Conservation (phyloP, 2,329 filamentous ascomycete species). For the Chaetomium strumarium region DNA sequence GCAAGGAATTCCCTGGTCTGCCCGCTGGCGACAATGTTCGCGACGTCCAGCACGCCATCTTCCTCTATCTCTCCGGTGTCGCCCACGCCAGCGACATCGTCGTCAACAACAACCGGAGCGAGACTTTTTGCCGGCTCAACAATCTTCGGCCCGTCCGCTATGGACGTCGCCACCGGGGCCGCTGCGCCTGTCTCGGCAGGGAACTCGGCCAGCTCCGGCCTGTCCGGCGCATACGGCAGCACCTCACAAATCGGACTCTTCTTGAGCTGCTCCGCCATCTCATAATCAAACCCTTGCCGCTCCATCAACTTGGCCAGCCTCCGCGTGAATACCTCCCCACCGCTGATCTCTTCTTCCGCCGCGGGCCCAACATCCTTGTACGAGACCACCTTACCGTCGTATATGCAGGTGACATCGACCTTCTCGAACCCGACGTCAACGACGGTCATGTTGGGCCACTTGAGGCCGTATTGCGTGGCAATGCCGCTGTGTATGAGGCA, state of each 20-base stretch:
- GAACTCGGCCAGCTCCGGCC: constrained; percentile 42
- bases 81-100: constrained; percentile 33
- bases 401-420: constrained; percentile 85
- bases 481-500: constrained; percentile 85
- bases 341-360: constrained; percentile 51
- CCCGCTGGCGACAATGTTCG: constrained; percentile 75
- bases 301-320: constrained; percentile 61
- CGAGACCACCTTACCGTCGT: constrained; percentile 70
- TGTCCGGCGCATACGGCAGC: constrained; percentile 47
- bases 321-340: constrained; percentile 81
- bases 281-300: constrained; percentile 51
- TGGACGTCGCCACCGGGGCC: constrained; percentile 10
- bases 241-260: constrained; percentile 62
- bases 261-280: constrained; percentile 68
- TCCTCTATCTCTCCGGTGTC: constrained; percentile 42
- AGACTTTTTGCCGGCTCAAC: constrained; percentile 25
- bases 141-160: constrained; percentile 32
- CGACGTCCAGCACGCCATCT: constrained; percentile 76
- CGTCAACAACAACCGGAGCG: constrained; percentile 17
- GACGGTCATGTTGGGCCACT: constrained; percentile 70
- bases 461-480: constrained; percentile 79
- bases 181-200: constrained; percentile 35
- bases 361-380: constrained; percentile 56
- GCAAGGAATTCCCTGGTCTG: constrained; percentile 78
- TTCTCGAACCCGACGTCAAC: constrained; percentile 90